phyloP scores from a whole-genome alignment of 208 protist species.

The Acanthamoeba royreba region DNA sequence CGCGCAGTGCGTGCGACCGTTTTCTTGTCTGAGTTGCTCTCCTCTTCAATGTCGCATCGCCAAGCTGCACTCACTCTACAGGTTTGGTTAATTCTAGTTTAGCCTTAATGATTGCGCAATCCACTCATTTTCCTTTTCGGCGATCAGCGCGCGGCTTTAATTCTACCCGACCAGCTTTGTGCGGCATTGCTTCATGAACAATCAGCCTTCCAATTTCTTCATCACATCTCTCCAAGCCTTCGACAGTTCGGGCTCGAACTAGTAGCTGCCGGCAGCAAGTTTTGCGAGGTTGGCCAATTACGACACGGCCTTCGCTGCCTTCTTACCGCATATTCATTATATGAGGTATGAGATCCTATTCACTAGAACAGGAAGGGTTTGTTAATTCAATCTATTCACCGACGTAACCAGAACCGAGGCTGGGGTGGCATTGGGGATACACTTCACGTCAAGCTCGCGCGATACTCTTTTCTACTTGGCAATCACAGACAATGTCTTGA shows the following conservation, averaged over 20 bases:
- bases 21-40: background rate
- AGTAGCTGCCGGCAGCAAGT: background rate
- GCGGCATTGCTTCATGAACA: background rate
- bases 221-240: background rate
- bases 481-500: background rate
- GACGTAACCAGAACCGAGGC: background rate
- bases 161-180: background rate
- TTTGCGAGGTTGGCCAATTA: background rate
- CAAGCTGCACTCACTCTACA: background rate
- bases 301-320: background rate
- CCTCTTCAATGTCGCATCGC: background rate
- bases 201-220: background rate
- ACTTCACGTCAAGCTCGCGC: background rate
- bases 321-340: background rate
- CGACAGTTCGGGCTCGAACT: background rate
- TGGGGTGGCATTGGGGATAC: background rate
- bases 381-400: background rate
- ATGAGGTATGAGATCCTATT: background rate
- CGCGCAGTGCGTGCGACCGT: background rate
- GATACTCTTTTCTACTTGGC: background rate
- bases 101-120: no score
- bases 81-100: background rate
- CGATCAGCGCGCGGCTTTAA: background rate
- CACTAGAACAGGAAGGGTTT: background rate
- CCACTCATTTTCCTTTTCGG: no score